These are phyloP conservation scores for Rhizophora mangle DNA, from an alignment of 345 rosid species.

Conservation along the genomic window DNA sequence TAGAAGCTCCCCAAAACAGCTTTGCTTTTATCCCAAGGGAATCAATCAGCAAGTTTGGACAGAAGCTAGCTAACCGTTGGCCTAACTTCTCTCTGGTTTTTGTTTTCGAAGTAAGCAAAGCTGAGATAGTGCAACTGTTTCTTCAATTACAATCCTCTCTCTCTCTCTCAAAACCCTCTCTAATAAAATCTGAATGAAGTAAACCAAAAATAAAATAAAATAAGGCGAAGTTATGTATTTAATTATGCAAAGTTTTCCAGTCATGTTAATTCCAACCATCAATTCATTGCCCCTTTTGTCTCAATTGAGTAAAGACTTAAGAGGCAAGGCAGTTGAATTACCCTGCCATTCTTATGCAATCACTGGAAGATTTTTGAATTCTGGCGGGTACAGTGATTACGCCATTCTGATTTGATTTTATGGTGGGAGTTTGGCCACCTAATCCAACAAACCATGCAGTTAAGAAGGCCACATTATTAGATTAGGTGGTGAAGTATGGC, in stretches of 20 bases:
- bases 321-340: too few species aligned
- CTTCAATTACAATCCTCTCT: slow-evolving; percentile 24
- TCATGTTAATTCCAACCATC: not conserved
- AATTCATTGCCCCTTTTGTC: not conserved
- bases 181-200: not conserved
- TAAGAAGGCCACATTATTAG: not conserved
- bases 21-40: slow-evolving; percentile 66
- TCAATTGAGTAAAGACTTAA: slow-evolving; percentile 16
- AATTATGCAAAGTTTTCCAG: not conserved
- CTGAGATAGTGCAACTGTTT: slow-evolving; percentile 29
- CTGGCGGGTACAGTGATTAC: slow-evolving; percentile 32
- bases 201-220: not conserved
- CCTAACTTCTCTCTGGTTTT: slow-evolving; percentile 60
- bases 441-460: slow-evolving; percentile 23
- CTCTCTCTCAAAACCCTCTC: not conserved
- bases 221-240: not conserved
- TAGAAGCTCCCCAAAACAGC: slow-evolving; percentile 9
- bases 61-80: slow-evolving; percentile 57
- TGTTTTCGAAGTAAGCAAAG: slow-evolving; percentile 47
- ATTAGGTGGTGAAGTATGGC: not conserved
- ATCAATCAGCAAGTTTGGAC: slow-evolving; percentile 22
- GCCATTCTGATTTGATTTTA: slow-evolving; percentile 5
- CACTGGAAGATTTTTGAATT: slow-evolving; percentile 21
- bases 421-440: slow-evolving; percentile 37
- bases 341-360: not conserved